Evolutionary conservation across 352 stramenopile species (phyloP), one percentile per base, ranked within the genome.

Genomic region (Thalassiosira sp.): DNA sequence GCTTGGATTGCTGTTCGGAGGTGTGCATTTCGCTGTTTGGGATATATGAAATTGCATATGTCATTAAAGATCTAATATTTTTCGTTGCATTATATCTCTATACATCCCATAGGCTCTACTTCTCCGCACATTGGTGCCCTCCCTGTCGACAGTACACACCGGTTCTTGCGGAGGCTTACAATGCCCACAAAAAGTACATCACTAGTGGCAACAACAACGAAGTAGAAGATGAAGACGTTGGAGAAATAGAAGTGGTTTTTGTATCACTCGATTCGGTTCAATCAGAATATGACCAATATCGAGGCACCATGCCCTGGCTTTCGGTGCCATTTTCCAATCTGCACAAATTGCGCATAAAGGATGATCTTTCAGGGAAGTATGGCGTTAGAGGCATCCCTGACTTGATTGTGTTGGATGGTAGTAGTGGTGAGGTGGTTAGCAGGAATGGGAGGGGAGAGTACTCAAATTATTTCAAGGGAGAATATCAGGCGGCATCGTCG

Each of bases 121-220:
- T 98, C 79, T 96, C 89, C 54, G 96, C 95, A 10, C 91, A 97
- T 85, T 98, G 95, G 95, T 91, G 95, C 86, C 89, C 87, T 33
- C 95, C 95, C 16, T 98, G 96, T 89, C 91, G 94, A 72, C 90
- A 94, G 82, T 98, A 98, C 84, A 98, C 95, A 46, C 95, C 95
- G 20, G 70, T 97, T 18, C 85, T 98, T 43, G 79, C 91, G 11
- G 89, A 95, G 64, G 98, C 97, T 78, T 98, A 96, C 75, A 68
- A 61, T 18, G 63, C 76, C 27, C 76, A 84, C 35, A 73, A 67
- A 31, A 27, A 69, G 43, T 69, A 60, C 43, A 33, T 13, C n/a
- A 61, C 25, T n/a, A 15, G 13, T 16, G 11, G 20, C 8, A 40
- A 8, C 5, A 15, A 33, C 15, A 43, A 67, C 11, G 15, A 45